Base-by-base conservation (phyloP, 2,329 filamentous ascomycete species). In the Penicillium sp. region DNA sequence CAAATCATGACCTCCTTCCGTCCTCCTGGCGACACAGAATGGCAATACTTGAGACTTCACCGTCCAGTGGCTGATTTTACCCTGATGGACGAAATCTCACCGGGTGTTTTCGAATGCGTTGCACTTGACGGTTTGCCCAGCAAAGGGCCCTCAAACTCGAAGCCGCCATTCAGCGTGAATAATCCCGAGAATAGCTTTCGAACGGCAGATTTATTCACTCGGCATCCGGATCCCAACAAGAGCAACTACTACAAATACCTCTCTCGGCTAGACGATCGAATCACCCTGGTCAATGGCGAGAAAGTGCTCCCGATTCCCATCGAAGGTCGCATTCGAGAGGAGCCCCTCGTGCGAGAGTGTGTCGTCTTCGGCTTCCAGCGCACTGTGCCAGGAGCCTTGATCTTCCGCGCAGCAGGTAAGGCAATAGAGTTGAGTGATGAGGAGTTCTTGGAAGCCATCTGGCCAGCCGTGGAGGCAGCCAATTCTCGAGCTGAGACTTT, bases 1-100 rank as follows among this genome's bases (percentile, higher is more conserved):
- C 81, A 85, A 66, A 72, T 88, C 10, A 86, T 87, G 82, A 87
- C 84, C 2, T 86, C 84, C 0, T 82, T 83, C 61, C 78, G 85
- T 11, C 74, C 79, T 0, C 66, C 72, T 2, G 79, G 73, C 1
- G 86, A 88, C 68, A 81, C 78, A 19, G 81, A 78, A 2, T 89
- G 87, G 87, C 83, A 86, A 64, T 89, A 87, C 61, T 73, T 87
- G 44, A 74, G 81, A 4, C 73, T 78, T 1, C 67, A 79, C 9
- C 70, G 75, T 0, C 69, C 72, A 10, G 73, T 80, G 6, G 70
- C 73, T 16, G 74, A 77, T 0, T 82, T 75, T 55, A 70, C 85
- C 5, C 69, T 52, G 62, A 80, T 73, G 60, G 71, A 75, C 22
- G 70, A 73, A n/a, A 67, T 69, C n/a, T 71, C 69, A 9, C 70